Percentiles rank a stretch among this genome's conserved stretches.
Evolutionary conservation across 345 rosid genomes (phyloP).

Genomic region (Pugionium dolabratum): DNA sequence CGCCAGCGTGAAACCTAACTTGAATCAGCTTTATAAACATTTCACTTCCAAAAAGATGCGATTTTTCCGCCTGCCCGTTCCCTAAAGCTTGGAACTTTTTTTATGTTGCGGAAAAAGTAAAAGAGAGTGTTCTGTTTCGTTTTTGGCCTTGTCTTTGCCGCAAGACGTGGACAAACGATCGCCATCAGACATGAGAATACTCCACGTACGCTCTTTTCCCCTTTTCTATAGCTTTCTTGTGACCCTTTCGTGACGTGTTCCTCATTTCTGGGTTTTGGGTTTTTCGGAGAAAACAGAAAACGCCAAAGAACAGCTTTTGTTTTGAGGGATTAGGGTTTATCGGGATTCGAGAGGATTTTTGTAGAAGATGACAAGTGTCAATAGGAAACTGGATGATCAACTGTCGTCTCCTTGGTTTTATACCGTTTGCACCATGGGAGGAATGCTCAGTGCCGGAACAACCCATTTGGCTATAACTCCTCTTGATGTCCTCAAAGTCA

Average conservation of each 20-base stretch:
- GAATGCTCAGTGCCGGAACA: slow-evolving; percentile 71
- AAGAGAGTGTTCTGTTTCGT: slow-evolving; percentile 28
- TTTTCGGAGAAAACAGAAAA: background rate
- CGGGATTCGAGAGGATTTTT: background rate
- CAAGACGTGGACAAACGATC: slow-evolving; percentile 42
- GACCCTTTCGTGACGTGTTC: slow-evolving; percentile 19
- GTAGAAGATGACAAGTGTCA: slow-evolving; percentile 33
- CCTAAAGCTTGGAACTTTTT: slow-evolving; percentile 36
- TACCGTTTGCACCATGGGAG: slow-evolving; percentile 54
- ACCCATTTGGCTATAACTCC: slow-evolving; percentile 63
- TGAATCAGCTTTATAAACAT: slow-evolving; percentile 1
- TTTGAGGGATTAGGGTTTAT: slow-evolving; percentile 25
- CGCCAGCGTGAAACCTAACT: slow-evolving; percentile 37
- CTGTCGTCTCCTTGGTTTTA: slow-evolving; percentile 45
- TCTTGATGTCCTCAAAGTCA: slow-evolving; percentile 70
- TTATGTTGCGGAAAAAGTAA: background rate
- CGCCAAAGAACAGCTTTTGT: slow-evolving; percentile 25
- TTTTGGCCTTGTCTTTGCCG: slow-evolving; percentile 36
- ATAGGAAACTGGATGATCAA: slow-evolving; percentile 29
- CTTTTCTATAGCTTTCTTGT: slow-evolving; percentile 19
- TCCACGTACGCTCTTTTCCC: slow-evolving; percentile 26
- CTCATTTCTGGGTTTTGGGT: slow-evolving; percentile 20
- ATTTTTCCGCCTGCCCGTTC: slow-evolving; percentile 33
- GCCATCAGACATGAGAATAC: slow-evolving; percentile 31
- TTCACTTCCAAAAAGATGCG: slow-evolving; percentile 1